phyloP scores from a whole-genome alignment of 768 basidiomycete species.

The Pleurotus djamor region DNA sequence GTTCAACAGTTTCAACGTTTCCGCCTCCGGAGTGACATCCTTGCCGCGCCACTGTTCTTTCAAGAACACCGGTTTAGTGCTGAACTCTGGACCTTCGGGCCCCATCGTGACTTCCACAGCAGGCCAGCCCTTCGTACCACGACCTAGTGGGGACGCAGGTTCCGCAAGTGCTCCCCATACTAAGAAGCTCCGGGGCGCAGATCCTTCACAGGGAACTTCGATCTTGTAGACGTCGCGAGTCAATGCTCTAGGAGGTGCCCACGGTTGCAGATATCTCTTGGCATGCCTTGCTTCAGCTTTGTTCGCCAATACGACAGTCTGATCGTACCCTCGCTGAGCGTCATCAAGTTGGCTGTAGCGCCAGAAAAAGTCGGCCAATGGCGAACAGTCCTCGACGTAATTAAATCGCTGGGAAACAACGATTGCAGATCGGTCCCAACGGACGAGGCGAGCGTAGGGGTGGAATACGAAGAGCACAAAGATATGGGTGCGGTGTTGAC shows the following conservation, averaged over 20 bases:
- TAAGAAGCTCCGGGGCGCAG: not conserved
- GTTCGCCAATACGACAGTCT: not conserved
- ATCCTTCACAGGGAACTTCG: not conserved
- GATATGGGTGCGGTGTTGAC: conserved; percentile 22
- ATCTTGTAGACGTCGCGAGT: not conserved
- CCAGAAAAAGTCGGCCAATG: conserved; percentile 21
- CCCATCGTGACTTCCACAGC: conserved; percentile 10
- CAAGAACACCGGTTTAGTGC: conserved; percentile 14
- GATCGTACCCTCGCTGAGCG: not conserved
- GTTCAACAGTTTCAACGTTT: conserved; percentile 14
- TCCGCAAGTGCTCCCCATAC: not conserved
- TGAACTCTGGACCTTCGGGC: not conserved
- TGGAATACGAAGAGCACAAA: conserved; percentile 24
- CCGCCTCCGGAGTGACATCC: conserved; percentile 12
- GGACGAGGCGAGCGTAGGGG: conserved; percentile 21
- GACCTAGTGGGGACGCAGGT: conserved; percentile 10
- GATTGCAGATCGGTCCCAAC: conserved; percentile 27
- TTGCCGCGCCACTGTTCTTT: conserved; percentile 24
- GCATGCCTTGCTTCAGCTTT: not conserved
- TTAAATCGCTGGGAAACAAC: conserved; percentile 24
- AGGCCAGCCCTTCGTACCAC: conserved; percentile 15
- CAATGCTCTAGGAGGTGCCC: not conserved
- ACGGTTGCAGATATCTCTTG: not conserved
- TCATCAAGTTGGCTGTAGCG: conserved; percentile 11
- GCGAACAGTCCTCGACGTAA: conserved; percentile 8